Base-by-base conservation (phyloP, 495 filamentous ascomycete species). In the Annulohypoxylon moriforme region DNA sequence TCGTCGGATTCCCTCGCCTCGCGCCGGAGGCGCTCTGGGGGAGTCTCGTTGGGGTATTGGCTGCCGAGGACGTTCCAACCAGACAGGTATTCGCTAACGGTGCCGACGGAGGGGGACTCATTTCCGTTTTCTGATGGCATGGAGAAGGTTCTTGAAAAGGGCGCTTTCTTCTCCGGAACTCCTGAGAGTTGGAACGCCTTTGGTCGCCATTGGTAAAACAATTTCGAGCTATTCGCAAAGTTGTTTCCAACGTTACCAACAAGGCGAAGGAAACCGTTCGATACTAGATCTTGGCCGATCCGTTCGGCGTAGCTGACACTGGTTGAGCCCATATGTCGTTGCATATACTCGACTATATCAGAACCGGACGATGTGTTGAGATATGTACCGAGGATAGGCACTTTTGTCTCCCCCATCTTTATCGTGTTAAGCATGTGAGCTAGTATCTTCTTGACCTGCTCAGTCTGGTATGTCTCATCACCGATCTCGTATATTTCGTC, bases 121-220 rank as follows among this genome's bases (percentile, higher is more conserved):
- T 72, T 76, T 44, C 84, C 85, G 4, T 87, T 86, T 49, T 84
- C 83, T 13, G 79, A 78, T 2, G 84, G 80, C 47, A 89, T 79
- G 0, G 94, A 94, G 58, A 92, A 90, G 0, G 91, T 89, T 56
- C 95, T 89, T 60, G 87, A 85, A 38, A 92, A 67, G 5, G 89
- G 72, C 62, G 86, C 88, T 79, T 94, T 97, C 84, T 93, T 96
- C 78, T 97, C 94, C 0, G 92, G 93, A 49, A 98, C 85, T 2
- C 94, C 94, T 27, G 93, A 89, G 42, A 93, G 78, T 76, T 97
- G 90, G 80, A 97, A 98, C 0, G 91, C 92, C 80, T 92, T 97
- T 2, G 94, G 87, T 46, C 93, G 90, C 96, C 96, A 99, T 79
- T 99, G 96, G 78, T 98, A 99, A 76, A 92, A 92, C 89, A 98